phyloP scores from a whole-genome alignment of 2,329 filamentous ascomycete genomes.

The Atkinsonella texensis region DNA sequence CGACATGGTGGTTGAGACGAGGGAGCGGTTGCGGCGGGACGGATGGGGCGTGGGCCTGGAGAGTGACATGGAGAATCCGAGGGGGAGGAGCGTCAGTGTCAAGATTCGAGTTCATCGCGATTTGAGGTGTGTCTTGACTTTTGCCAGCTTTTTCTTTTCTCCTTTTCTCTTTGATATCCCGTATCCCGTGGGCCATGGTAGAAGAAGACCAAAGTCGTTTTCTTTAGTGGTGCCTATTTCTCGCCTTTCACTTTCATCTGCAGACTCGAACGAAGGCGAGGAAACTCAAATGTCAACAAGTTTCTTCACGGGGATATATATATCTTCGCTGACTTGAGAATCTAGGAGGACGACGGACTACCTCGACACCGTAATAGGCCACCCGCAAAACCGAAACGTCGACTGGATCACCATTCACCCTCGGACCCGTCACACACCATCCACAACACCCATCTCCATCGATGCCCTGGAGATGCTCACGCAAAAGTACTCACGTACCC shows the following conservation, averaged over 20 bases:
- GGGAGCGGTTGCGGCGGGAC: constrained; percentile 35
- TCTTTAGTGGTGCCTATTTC: not conserved
- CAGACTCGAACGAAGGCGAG: too few species aligned
- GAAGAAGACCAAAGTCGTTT: too few species aligned
- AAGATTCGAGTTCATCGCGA: constrained; percentile 61
- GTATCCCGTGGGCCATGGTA: too few species aligned
- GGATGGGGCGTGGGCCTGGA: constrained; percentile 40
- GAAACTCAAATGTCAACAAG: too few species aligned
- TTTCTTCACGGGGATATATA: too few species aligned
- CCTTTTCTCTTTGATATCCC: not conserved
- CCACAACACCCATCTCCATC: constrained; percentile 47
- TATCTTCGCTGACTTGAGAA: not conserved
- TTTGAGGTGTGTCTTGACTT: constrained; percentile 28
- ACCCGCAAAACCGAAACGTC: constrained; percentile 37
- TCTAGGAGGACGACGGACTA: constrained; percentile 46
- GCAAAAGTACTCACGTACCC: constrained; percentile 35
- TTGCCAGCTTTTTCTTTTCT: too few species aligned
- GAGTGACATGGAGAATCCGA: constrained; percentile 28
- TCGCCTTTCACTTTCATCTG: not conserved
- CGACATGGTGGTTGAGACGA: constrained; percentile 49
- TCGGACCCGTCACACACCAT: constrained; percentile 48
- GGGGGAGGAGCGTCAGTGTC: constrained; percentile 50
- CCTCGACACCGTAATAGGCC: constrained; percentile 47
- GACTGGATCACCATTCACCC: constrained; percentile 63
- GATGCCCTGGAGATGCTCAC: constrained; percentile 47